phyloP scores from a whole-genome alignment of 2,329 filamentous ascomycete species.

The Ophiostoma ips region DNA sequence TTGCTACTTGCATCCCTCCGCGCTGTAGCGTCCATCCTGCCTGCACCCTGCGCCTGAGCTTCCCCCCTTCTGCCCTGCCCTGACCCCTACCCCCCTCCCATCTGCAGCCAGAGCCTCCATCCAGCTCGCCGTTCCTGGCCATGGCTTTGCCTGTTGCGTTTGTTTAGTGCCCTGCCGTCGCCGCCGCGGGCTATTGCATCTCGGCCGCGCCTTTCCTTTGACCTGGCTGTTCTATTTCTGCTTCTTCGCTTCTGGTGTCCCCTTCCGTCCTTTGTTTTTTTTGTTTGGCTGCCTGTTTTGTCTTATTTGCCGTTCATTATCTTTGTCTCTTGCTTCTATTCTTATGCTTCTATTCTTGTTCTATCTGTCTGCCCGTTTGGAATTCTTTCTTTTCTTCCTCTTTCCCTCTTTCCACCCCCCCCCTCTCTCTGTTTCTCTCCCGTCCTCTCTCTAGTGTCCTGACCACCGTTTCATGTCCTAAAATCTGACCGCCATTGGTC shows the following conservation, averaged over 20 bases:
- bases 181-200: not conserved
- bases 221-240: not conserved
- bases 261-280: not conserved
- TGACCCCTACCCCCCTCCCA: not conserved
- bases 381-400: too few species aligned
- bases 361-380: not conserved
- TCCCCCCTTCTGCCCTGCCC: not conserved
- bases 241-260: not conserved
- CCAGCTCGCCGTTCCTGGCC: not conserved
- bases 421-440: too few species aligned
- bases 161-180: not conserved
- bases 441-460: too few species aligned
- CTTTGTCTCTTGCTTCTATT: not conserved
- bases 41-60: too few species aligned
- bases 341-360: not conserved
- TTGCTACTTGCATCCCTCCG: not conserved
- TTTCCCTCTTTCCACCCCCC: too few species aligned
- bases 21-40: too few species aligned
- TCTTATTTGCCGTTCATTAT: not conserved
- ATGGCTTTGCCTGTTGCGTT: constrained; percentile 1
- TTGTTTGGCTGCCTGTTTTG: not conserved
- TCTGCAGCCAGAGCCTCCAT: not conserved
- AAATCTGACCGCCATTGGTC: too few species aligned
- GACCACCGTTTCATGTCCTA: not conserved
- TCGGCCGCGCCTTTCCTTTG: not conserved